Evolutionary conservation across 2,329 filamentous ascomycete genomes (phyloP), one percentile per base, ranked within the genome.

Genomic region (Cytospora leucostoma): DNA sequence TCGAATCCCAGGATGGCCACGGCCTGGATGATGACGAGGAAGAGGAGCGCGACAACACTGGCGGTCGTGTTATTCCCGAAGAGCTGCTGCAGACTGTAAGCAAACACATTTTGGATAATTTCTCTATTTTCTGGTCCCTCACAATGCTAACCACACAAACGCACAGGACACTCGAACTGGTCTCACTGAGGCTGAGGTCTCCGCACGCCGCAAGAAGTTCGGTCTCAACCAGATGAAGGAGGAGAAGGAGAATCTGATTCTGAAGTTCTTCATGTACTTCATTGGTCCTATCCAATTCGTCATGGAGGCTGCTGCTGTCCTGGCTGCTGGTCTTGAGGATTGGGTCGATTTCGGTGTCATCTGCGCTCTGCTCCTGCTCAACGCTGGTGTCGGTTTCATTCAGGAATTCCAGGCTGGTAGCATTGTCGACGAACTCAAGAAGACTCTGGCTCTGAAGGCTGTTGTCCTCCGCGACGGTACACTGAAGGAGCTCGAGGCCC

Each of bases 301-400:
- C 74, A 96, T 96, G 92, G 91, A 78, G 76, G 76, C 76, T 65
- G 71, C 71, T 59, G 71, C 71, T 62, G 71, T 73, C 60, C 69
- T 70, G 71, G 92, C 92, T 74, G 91, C 89, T 66, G 91, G 90
- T 86, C 86, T 96, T 50, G 78, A 90, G 77, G 90, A 95, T 72
- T 96, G 92, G 92, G 90, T 96, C 68, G 92, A 96, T 80, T 94
- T 96, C 73, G 92, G 91, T 82, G 92, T 96, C 73, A 96, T 96
- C 70, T 92, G 89, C 76, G 92, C 80, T 73, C 83, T 96, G 57
- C 84, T 96, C 11, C 75, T 96, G 68, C 89, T 96, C 68, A 96
- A 96, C 80, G 92, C 92, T 50, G 80, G 79, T 68, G 92, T 96
- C 67, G 92, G 92, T 79, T 96, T 96, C 78, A 81, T 93, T 65